A percentile compares a stretch with the other conserved stretches of the same genome.
These are phyloP conservation scores for Conidiobolus incongruus DNA, from an alignment of 371 early-diverging fungal genomes.

Conservation along the genomic window DNA sequence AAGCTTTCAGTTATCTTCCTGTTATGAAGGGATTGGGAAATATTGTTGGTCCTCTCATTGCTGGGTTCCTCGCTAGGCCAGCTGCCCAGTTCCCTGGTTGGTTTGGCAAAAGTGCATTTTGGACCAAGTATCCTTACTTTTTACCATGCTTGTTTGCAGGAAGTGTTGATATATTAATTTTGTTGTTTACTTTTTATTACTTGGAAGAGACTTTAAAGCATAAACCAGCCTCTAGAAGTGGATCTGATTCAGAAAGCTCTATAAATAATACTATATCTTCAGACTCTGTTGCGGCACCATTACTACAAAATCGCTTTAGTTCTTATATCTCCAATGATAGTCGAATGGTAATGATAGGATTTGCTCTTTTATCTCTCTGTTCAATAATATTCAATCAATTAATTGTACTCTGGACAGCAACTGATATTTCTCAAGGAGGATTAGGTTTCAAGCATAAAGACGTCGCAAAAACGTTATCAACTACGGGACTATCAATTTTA, in stretches of 20 bases:
- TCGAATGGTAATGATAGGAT: too few relatives aligned
- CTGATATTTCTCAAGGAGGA: neutral
- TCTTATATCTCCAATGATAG: too few relatives aligned
- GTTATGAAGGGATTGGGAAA: constrained; percentile 4
- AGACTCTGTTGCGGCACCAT: neutral
- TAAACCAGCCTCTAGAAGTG: too few relatives aligned
- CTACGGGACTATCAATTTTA: neutral
- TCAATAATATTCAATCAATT: too few relatives aligned
- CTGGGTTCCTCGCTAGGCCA: constrained; percentile 60
- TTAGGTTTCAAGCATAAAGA: neutral
- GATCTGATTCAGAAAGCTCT: neutral
- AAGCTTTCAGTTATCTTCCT: too few relatives aligned
- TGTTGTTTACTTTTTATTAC: constrained; percentile 34
- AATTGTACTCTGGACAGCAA: constrained; percentile 3
- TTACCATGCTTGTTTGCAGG: constrained; percentile 63
- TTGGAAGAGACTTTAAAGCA: constrained; percentile 53
- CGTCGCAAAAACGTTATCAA: neutral
- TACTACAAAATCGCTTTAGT: too few relatives aligned
- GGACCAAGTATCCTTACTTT: constrained; percentile 50
- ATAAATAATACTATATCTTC: neutral
- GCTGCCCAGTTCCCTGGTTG: constrained; percentile 31
- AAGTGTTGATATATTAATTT: constrained; percentile 27
- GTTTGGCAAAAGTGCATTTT: constrained; percentile 35
- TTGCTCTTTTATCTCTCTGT: too few relatives aligned
- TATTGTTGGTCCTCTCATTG: constrained; percentile 45